Percentiles rank a stretch among this genome's conserved stretches.
phyloP scores from a whole-genome alignment of 768 basidiomycete genomes.

The Scleroderma bovista region DNA sequence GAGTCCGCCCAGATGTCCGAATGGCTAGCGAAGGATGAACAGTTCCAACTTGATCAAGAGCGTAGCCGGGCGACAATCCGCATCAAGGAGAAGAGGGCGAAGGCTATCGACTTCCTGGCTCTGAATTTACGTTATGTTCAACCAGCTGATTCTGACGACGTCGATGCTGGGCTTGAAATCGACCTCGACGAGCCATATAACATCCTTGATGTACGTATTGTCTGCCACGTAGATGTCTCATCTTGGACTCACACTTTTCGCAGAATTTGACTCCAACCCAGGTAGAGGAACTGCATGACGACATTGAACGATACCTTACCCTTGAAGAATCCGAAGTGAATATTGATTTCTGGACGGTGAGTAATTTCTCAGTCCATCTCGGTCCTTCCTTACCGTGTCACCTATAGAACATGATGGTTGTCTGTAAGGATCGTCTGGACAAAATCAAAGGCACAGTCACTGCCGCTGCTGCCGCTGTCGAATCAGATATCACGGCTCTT shows the following conservation, averaged over 20 bases:
- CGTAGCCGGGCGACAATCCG: conserved; percentile 86
- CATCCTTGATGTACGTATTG: conserved; percentile 78
- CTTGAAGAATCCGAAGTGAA: conserved; percentile 82
- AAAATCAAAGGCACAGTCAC: conserved; percentile 62
- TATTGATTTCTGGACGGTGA: conserved; percentile 96
- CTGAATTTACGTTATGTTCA: conserved; percentile 93
- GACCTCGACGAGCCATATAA: conserved; percentile 98
- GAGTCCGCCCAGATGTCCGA: conserved; percentile 98
- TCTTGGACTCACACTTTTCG: conserved; percentile 6
- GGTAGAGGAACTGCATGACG: conserved; percentile 89
- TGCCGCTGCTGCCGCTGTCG: conserved; percentile 76
- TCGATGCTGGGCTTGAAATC: conserved; percentile 90
- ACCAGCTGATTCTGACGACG: conserved; percentile 65
- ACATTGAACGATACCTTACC: conserved; percentile 87
- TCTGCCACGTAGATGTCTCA: neutral
- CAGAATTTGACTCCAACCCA: conserved; percentile 85
- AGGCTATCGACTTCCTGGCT: conserved; percentile 97
- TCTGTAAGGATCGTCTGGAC: conserved; percentile 88
- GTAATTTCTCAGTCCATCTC: conserved; percentile 14
- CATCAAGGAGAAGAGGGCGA: conserved; percentile 93
- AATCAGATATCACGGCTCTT: conserved; percentile 75
- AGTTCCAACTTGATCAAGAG: conserved; percentile 96
- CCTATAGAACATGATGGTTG: conserved; percentile 89
- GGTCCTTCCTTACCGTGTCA: conserved; percentile 4
- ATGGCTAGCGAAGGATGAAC: conserved; percentile 95